phyloP scores from a whole-genome alignment of 179 eudicot species.

The Silene coronaria region DNA sequence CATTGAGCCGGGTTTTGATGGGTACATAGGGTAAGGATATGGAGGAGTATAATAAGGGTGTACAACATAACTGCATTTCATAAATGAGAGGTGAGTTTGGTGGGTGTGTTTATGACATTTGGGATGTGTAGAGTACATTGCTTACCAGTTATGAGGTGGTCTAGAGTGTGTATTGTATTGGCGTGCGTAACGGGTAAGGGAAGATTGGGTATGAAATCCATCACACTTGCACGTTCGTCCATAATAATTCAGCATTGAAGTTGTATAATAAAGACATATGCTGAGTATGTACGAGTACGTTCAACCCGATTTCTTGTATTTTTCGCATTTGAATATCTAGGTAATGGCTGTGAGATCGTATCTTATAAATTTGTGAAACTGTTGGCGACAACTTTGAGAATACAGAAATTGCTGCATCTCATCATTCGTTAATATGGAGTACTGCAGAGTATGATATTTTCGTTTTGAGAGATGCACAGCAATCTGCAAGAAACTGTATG shows the following conservation, averaged over 20 bases:
- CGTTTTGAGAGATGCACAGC: too few relatives aligned
- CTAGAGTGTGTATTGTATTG: neutral
- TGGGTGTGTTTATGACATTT: constrained; percentile 29
- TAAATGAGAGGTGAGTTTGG: constrained; percentile 41
- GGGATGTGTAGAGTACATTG: neutral
- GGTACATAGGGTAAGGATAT: constrained; percentile 7
- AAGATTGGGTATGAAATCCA: neutral
- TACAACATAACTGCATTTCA: constrained; percentile 10
- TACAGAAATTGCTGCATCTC: too few relatives aligned
- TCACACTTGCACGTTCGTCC: neutral
- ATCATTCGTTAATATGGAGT: too few relatives aligned
- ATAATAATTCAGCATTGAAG: neutral
- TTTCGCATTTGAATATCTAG: neutral
- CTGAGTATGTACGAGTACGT: neutral
- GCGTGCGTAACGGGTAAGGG: neutral
- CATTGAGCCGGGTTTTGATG: constrained; percentile 5
- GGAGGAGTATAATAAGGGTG: constrained; percentile 6
- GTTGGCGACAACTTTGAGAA: too few relatives aligned
- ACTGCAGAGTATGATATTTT: too few relatives aligned
- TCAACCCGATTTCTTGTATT: neutral
- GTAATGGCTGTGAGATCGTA: neutral
- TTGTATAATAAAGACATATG: neutral
- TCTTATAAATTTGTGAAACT: too few relatives aligned
- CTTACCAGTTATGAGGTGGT: constrained; percentile 7
- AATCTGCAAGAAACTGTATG: too few relatives aligned